Percentiles rank a stretch among this genome's conserved stretches.
phyloP scores from a whole-genome alignment of 2,329 filamentous ascomycete species.

The Orbilia javanica region DNA sequence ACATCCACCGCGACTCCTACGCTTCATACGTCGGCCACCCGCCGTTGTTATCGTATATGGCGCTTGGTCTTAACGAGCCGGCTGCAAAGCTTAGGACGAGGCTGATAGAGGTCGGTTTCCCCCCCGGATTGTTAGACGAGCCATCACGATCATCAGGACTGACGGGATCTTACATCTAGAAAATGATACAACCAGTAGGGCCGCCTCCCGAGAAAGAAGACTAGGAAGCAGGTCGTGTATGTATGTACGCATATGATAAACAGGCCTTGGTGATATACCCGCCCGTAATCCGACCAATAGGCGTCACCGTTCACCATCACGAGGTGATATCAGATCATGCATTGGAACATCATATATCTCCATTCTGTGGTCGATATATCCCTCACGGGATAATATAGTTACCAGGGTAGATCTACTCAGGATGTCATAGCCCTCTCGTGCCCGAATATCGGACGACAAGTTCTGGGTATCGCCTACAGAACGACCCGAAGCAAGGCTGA shows the following conservation, averaged over 20 bases:
- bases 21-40: conserved; percentile 90
- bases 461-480: background rate
- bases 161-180: conserved; percentile 65
- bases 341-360: background rate
- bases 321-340: background rate
- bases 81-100: conserved; percentile 81
- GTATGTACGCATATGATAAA: background rate
- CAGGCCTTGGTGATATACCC: background rate
- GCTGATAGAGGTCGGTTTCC: conserved; percentile 76
- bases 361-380: background rate
- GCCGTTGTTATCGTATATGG: conserved; percentile 87
- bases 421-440: background rate
- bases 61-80: conserved; percentile 87
- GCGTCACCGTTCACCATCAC: background rate
- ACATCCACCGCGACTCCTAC: conserved; percentile 93
- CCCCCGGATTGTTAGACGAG: background rate
- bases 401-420: background rate
- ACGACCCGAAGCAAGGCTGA: background rate
- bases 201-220: conserved; percentile 74
- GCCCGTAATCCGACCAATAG: background rate
- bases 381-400: background rate
- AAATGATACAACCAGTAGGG: conserved; percentile 77
- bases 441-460: background rate
- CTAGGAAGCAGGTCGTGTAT: conserved; percentile 58
- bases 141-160: conserved; percentile 17